phyloP scores from a whole-genome alignment of 352 stramenopile species.

The Globisporangium lucens region DNA sequence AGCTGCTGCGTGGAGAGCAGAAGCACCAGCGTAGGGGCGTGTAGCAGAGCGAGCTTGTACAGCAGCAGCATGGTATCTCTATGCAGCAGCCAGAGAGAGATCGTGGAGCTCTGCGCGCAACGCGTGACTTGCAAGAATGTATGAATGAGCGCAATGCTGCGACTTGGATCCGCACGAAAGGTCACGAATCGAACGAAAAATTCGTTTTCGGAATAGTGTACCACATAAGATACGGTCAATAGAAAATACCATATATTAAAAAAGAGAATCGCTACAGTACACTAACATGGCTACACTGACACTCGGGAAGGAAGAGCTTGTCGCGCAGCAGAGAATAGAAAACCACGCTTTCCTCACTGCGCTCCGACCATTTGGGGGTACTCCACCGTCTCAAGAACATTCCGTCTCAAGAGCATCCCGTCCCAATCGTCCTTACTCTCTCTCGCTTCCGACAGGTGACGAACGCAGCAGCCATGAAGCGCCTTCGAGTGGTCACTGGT shows the following conservation, averaged over 20 bases:
- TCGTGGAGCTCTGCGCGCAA: neutral
- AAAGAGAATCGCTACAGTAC: neutral
- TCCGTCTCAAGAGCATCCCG: neutral
- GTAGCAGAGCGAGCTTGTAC: neutral
- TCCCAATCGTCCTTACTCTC: neutral
- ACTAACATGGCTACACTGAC: neutral
- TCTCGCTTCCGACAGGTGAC: neutral
- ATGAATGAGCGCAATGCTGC: neutral
- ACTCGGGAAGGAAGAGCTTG: neutral
- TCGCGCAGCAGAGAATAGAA: neutral
- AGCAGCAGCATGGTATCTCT: neutral
- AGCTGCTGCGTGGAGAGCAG: conserved; percentile 2
- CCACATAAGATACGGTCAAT: neutral
- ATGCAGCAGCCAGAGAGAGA: neutral
- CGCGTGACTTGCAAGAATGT: neutral
- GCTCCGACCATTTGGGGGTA: neutral
- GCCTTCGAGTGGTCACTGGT: neutral
- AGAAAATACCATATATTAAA: neutral
- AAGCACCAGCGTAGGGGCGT: conserved; percentile 11
- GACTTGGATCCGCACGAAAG: conserved; percentile 6
- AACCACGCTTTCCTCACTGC: neutral
- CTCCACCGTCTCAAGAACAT: neutral
- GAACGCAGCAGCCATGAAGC: neutral
- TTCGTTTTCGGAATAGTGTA: neutral
- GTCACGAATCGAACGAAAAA: neutral